Evolutionary conservation across 2,329 filamentous ascomycete species (phyloP), one percentile per base, ranked within the genome.

Genomic region (Plenodomus lindquistii): DNA sequence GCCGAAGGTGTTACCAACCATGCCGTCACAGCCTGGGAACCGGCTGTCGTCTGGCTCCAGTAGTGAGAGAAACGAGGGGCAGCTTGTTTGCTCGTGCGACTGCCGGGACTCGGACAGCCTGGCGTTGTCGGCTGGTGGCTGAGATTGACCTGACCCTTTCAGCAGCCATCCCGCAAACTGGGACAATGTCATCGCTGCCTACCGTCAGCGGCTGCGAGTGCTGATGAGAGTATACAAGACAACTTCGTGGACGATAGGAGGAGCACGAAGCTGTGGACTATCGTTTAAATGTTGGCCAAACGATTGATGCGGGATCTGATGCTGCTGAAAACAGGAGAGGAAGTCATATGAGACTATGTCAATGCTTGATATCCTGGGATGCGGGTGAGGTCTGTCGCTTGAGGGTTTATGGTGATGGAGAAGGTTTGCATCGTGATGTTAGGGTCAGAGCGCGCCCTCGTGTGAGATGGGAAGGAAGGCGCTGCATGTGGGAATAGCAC

Each of bases 311-410:
- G 62, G 60, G 62, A 65, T 63, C 54, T 53, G 59, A 61, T 67
- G 59, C 57, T 70, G 62, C 55, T 65, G 66, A 55, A 63, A 63
- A 57, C 62, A 67, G 66, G 54, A 31, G 62, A 48, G 50, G 69
- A 70, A 68, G 66, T 65, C 67, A 70, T 71, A 63, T 66, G 64
- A 62, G 63, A 69, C 67, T 67, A 70, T 67, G 58, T 65, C 62
- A 57, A 71, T 72, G 68, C 63, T 71, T 55, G 57, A 67, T 70
- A 72, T 70, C 50, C 59, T 59, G 58, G 42, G 48, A 52, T 51
- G 53, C 56, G 51, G 50, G 57, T 52, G 51, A 56, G 52, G 59
- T 54, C 31, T 59, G 55, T 65, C 57, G 55, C 54, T 59, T 55
- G 63, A 15, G 27, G 27, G 27, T 31, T 31, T 13, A 31, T 15